phyloP scores from a whole-genome alignment of 2,329 filamentous ascomycete genomes.

The Penicillium sp. region DNA sequence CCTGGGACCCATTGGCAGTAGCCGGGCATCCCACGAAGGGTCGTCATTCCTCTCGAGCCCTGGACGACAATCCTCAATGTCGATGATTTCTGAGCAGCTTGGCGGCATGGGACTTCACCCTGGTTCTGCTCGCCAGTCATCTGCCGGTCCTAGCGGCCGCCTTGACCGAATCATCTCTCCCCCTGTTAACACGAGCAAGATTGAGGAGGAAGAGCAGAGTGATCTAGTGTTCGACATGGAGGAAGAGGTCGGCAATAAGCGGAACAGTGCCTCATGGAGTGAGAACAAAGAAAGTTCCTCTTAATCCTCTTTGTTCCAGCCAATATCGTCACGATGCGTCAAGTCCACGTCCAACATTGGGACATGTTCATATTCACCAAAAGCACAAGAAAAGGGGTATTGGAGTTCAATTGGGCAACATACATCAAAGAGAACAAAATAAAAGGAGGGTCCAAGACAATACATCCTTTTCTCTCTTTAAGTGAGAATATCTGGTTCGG shows the following conservation, averaged over 20 bases:
- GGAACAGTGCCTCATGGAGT: slow-evolving; percentile 37
- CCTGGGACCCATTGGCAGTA: slow-evolving; percentile 50
- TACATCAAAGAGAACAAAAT: slow-evolving; percentile 17
- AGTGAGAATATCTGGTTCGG: not conserved
- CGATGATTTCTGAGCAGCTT: slow-evolving; percentile 61
- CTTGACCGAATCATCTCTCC: slow-evolving; percentile 48
- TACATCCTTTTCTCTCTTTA: slow-evolving; percentile 1
- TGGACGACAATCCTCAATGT: slow-evolving; percentile 57
- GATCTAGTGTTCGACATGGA: slow-evolving; percentile 52
- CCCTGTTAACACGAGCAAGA: slow-evolving; percentile 45
- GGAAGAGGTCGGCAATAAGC: slow-evolving; percentile 49
- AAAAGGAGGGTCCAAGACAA: slow-evolving; percentile 16
- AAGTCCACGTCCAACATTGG: slow-evolving; percentile 8
- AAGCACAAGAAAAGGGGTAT: slow-evolving; percentile 14
- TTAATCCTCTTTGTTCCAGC: slow-evolving; percentile 15
- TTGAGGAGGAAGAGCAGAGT: slow-evolving; percentile 48
- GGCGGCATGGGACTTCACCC: slow-evolving; percentile 45
- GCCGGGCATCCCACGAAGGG: slow-evolving; percentile 48
- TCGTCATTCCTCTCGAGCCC: slow-evolving; percentile 55
- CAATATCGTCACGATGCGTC: slow-evolving; percentile 19
- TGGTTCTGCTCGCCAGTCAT: slow-evolving; percentile 37
- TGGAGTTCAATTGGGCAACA: slow-evolving; percentile 21
- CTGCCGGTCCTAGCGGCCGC: slow-evolving; percentile 32
- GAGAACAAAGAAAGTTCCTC: slow-evolving; percentile 33
- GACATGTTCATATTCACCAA: slow-evolving; percentile 11